Evolutionary conservation across 768 basidiomycete species (phyloP), one percentile per base, ranked within the genome.

Genomic region (Leccinum barrowsii): DNA sequence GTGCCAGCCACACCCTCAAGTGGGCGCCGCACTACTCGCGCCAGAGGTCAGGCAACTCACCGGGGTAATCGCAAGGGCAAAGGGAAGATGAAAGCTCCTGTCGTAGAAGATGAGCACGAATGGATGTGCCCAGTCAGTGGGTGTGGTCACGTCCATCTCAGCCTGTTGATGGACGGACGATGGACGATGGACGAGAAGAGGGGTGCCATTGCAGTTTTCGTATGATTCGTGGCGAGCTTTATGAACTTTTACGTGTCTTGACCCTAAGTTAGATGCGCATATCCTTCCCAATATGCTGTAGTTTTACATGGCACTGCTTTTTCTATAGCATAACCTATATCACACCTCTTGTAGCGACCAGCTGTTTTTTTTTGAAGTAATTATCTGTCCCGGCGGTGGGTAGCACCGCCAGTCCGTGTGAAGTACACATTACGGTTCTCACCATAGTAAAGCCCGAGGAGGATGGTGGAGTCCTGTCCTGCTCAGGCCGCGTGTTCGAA

Each of bases 121-220:
- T 91, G 86, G 86, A 63, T 48, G 15, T 91, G 89, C 65, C 89
- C 89, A 0, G 85, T 90, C 2, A 62, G 75, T 3, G 78, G 77
- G 2, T 91, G 89, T 65, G 79, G 73, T 10, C 70, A 69, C 13
- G 62, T 75, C 35, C 87, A 89, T 68, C 72, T 75, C 11, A 89
- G 86, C 61, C 77, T 86, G 34, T 77, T 80, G 59, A 65, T 86
- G 11, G 78, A 77, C 44, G 86, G 85, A 3, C 75, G 73, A 56
- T 91, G 88, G 87, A 76, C 72, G 37, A 81, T 80, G 66, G 85
- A 87, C 62, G 78, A 77, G 52, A 76, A 76, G 44, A 65, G 69
- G 52, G 77, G 77, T 22, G 74, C 72, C 11, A 68, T 79, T 54
- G 66, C 71, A 21, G 62, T 80, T 50, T 80, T 73, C 52, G 76